A percentile compares a stretch with the other conserved stretches of the same genome.
Conservation (phyloP, 1,284 basidiomycete species). For the Cutaneotrichosporon cutaneum region DNA sequence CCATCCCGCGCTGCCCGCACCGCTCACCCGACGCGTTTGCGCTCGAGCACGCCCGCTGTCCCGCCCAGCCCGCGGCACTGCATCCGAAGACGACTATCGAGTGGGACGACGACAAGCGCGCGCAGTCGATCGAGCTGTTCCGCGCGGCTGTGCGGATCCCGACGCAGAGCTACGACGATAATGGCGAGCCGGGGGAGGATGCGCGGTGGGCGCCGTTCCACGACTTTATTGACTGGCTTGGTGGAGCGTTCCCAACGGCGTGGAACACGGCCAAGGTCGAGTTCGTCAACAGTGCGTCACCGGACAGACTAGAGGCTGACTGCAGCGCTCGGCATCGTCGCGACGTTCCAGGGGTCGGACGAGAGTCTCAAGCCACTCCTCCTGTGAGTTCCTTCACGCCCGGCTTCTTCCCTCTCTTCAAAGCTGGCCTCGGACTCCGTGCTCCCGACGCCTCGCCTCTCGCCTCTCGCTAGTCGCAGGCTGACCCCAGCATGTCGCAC, state of each 20-base stretch:
- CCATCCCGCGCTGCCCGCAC: background rate
- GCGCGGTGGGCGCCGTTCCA: slow-evolving; percentile 50
- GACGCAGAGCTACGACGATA: slow-evolving; percentile 50
- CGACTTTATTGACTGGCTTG: slow-evolving; percentile 49
- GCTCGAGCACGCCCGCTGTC: slow-evolving; percentile 30
- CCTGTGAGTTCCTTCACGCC: slow-evolving; percentile 16
- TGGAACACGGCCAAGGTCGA: slow-evolving; percentile 41
- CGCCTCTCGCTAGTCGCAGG: too few species aligned
- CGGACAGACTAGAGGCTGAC: background rate
- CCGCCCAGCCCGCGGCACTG: slow-evolving; percentile 40
- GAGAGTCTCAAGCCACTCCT: slow-evolving; percentile 55
- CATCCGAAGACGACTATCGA: slow-evolving; percentile 36
- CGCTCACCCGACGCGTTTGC: background rate
- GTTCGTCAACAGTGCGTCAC: slow-evolving; percentile 52
- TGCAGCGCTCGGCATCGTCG: slow-evolving; percentile 53
- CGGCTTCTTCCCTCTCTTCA: background rate
- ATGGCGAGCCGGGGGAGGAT: slow-evolving; percentile 50
- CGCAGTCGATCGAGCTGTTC: slow-evolving; percentile 34
- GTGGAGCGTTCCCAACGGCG: slow-evolving; percentile 44
- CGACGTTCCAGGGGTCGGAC: slow-evolving; percentile 55
- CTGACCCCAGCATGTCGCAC: slow-evolving; percentile 44
- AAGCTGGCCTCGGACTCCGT: too few species aligned
- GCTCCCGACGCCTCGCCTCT: too few species aligned
- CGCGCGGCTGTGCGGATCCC: slow-evolving; percentile 47
- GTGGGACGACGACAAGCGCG: slow-evolving; percentile 37